Conservation (phyloP, 108 stramenopile genomes). For the Stephanodiscus triporus region DNA sequence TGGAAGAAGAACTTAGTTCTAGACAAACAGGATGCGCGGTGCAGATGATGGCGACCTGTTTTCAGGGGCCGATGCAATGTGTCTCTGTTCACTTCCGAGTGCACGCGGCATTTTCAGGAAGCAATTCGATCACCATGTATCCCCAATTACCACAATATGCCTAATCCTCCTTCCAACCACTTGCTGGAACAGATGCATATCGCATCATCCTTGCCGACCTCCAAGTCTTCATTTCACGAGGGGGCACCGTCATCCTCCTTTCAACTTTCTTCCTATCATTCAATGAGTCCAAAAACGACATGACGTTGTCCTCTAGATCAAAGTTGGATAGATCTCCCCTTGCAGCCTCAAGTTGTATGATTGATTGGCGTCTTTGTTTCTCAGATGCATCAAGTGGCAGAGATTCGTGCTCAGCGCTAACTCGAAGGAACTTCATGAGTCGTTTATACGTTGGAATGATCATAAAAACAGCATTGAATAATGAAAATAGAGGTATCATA, state of each 20-base stretch:
- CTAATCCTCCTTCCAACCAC: conserved; percentile 2
- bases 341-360: background rate
- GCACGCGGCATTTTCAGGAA: too few species aligned
- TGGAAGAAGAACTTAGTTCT: too few species aligned
- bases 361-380: conserved; percentile 14
- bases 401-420: conserved; percentile 5
- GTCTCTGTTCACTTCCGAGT: too few species aligned
- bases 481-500: conserved; percentile 10
- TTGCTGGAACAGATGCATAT: background rate
- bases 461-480: background rate
- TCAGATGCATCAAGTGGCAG: conserved; percentile 11
- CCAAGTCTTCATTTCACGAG: background rate
- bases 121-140: too few species aligned
- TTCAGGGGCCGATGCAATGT: too few species aligned
- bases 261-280: background rate
- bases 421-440: conserved; percentile 3
- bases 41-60: too few species aligned
- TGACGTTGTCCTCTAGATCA: background rate
- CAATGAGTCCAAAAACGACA: background rate
- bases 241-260: background rate
- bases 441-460: conserved; percentile 10
- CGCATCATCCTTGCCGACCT: conserved; percentile 2
- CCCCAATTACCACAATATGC: background rate
- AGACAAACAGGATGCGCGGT: too few species aligned
- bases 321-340: too few species aligned